Conservation (phyloP, 2,329 filamentous ascomycete species). For the Fusarium camptoceras region DNA sequence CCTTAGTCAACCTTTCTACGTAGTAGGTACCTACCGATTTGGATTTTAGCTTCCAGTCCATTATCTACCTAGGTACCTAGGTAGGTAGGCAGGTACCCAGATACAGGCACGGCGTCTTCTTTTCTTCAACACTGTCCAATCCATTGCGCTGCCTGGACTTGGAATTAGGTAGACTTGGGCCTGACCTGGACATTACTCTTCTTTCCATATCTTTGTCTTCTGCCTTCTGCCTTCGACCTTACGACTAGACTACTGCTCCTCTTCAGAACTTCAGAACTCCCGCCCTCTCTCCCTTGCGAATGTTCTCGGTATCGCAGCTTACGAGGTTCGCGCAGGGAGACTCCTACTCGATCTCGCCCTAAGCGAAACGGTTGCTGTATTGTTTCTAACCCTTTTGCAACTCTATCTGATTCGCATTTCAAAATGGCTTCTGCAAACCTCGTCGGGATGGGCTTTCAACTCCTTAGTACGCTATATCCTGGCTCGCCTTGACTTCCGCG, state of each 20-base stretch:
- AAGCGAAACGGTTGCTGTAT: conserved; percentile 24
- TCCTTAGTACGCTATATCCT: conserved; percentile 47
- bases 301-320: conserved; percentile 40
- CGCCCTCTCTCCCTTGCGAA: conserved; percentile 28
- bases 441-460: conserved; percentile 48
- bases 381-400: conserved; percentile 3
- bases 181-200: neutral
- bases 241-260: conserved; percentile 1
- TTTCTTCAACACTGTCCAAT: conserved; percentile 8
- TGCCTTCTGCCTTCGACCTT: neutral
- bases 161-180: neutral
- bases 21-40: neutral
- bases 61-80: conserved; percentile 2
- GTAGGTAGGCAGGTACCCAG: neutral
- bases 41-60: conserved; percentile 4
- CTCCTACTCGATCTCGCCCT: conserved; percentile 30
- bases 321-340: conserved; percentile 45
- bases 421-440: conserved; percentile 43
- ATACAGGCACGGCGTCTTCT: conserved; percentile 4
- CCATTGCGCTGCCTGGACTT: conserved; percentile 17
- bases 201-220: neutral
- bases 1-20: neutral
- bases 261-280: neutral
- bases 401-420: conserved; percentile 6
- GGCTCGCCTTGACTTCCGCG: conserved; percentile 2